These are phyloP conservation scores for Tolypocladium tundrense DNA, from an alignment of 2,329 filamentous ascomycete genomes.

Conservation along the genomic window DNA sequence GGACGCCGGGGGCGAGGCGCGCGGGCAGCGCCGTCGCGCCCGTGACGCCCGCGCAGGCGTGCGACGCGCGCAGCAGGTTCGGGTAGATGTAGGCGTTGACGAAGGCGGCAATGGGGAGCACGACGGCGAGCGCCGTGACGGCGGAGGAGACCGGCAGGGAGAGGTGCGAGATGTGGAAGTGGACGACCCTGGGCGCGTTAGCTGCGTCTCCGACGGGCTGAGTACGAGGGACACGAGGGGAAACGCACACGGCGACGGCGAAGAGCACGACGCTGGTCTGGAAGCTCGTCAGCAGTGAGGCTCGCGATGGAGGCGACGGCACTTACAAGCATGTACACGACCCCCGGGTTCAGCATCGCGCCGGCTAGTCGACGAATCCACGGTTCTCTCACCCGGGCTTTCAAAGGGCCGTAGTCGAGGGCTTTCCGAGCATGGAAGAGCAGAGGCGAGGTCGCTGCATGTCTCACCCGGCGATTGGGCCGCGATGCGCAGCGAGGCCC, in stretches of 20 bases:
- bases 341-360: constrained; percentile 15
- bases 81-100: constrained; percentile 26
- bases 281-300: neutral
- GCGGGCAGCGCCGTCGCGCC: constrained; percentile 12
- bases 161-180: constrained; percentile 25
- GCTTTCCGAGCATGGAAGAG: neutral
- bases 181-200: constrained; percentile 22
- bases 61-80: constrained; percentile 16
- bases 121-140: constrained; percentile 24
- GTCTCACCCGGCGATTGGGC: neutral
- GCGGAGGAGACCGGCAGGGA: constrained; percentile 28
- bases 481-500: neutral
- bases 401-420: too few relatives aligned
- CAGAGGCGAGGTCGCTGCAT: neutral
- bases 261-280: constrained; percentile 20
- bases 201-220: neutral
- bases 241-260: constrained; percentile 19
- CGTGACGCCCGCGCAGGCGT: constrained; percentile 6
- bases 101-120: constrained; percentile 29
- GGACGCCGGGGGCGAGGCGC: constrained; percentile 15
- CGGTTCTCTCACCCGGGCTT: neutral
- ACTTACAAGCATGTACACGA: constrained; percentile 20
- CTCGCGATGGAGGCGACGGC: neutral
- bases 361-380: neutral
- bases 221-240: neutral